phyloP scores from a whole-genome alignment of 768 basidiomycete species.

The Termitomyces sp. region DNA sequence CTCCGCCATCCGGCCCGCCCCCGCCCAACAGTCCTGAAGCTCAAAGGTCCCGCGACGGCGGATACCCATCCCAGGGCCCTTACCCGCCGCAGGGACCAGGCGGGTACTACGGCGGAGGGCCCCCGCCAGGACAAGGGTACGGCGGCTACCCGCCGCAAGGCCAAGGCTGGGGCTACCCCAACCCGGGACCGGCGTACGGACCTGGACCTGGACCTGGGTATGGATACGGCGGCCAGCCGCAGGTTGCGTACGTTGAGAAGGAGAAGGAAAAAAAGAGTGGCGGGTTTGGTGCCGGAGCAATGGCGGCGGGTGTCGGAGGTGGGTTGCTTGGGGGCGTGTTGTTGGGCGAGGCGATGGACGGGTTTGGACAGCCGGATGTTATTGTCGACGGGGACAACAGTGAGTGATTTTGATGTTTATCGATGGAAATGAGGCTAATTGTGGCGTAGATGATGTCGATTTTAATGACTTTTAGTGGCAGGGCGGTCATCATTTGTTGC shows the following conservation, averaged over 20 bases:
- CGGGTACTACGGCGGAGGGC: slow-evolving; percentile 1
- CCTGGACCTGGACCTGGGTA: not conserved
- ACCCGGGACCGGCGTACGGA: not conserved
- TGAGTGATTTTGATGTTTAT: not conserved
- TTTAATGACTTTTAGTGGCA: not conserved
- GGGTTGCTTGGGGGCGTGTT: slow-evolving; percentile 20
- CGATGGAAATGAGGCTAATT: not conserved
- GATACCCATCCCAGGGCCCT: slow-evolving; percentile 4
- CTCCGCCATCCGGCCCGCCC: slow-evolving; percentile 40
- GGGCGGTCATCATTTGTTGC: not conserved
- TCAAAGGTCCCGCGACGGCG: slow-evolving; percentile 2
- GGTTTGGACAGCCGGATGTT: not conserved
- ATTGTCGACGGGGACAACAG: not conserved
- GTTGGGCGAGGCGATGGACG: not conserved
- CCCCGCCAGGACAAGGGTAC: not conserved
- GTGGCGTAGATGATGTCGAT: not conserved
- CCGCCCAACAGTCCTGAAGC: slow-evolving; percentile 25
- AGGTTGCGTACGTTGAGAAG: slow-evolving; percentile 35
- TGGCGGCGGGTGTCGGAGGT: slow-evolving; percentile 4
- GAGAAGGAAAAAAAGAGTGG: slow-evolving; percentile 28
- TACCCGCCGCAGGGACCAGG: not conserved
- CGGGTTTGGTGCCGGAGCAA: slow-evolving; percentile 5
- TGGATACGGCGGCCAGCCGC: slow-evolving; percentile 15
- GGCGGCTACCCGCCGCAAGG: not conserved
- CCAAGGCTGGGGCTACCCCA: not conserved